A percentile compares a stretch with the other conserved stretches of the same genome.
These are phyloP conservation scores for Priceomyces carsonii DNA, from an alignment of 805 yeast genomes.

Conservation along the genomic window DNA sequence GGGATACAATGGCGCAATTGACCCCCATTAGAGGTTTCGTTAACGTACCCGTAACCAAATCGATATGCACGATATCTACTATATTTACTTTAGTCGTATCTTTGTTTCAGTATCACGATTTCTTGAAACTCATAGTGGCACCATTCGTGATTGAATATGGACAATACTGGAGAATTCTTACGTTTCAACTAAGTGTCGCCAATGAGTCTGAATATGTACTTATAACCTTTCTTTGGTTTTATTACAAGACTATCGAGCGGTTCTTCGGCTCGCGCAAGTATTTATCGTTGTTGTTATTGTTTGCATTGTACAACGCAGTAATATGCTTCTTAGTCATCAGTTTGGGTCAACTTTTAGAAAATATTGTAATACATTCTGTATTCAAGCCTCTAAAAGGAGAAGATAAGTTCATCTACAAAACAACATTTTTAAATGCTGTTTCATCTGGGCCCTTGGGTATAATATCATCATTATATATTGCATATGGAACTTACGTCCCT, in stretches of 20 bases:
- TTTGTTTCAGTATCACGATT: conserved; percentile 44
- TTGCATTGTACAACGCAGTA: conserved; percentile 49
- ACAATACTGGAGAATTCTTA: conserved; percentile 57
- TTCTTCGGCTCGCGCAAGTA: conserved; percentile 58
- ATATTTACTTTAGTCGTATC: conserved; percentile 42
- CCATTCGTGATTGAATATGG: conserved; percentile 56
- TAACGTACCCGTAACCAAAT: conserved; percentile 45
- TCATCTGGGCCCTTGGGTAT: conserved; percentile 43
- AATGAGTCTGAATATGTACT: conserved; percentile 60
- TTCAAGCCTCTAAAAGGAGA: conserved; percentile 5
- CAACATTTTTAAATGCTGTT: conserved; percentile 34
- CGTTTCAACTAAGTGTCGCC: conserved; percentile 53
- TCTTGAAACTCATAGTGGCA: conserved; percentile 43
- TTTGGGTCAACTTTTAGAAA: conserved; percentile 34
- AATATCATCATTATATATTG: conserved; percentile 38
- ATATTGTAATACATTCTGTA: conserved; percentile 12
- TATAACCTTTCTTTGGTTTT: conserved; percentile 46
- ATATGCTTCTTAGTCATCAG: conserved; percentile 38
- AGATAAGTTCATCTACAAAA: conserved; percentile 14
- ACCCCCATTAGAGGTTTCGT: conserved; percentile 45
- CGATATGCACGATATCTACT: conserved; percentile 35
- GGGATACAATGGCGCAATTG: conserved; percentile 40
- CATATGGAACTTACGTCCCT: conserved; percentile 36
- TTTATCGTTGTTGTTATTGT: conserved; percentile 44
- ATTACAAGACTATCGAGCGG: conserved; percentile 57